These are phyloP conservation scores for Pleurotus citrinopileatus DNA, from an alignment of 768 basidiomycete genomes.

Conservation along the genomic window DNA sequence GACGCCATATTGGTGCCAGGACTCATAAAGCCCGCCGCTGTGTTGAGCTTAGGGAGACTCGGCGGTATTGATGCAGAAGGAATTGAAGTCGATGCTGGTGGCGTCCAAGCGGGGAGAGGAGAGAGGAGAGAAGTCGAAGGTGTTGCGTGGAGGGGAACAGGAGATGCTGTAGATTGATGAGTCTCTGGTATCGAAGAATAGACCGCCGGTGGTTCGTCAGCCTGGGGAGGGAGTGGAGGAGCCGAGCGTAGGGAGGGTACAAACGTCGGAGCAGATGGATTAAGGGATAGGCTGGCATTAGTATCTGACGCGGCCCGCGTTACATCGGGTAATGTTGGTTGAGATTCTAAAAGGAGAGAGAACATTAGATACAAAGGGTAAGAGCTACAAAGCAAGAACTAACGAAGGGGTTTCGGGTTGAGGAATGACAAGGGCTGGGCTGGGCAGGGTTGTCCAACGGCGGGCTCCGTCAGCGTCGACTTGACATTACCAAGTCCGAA, in stretches of 20 bases:
- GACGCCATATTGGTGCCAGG: constrained; percentile 18
- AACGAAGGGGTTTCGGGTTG: not conserved
- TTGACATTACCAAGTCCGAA: not conserved
- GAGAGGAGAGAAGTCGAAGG: not conserved
- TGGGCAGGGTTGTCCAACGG: no score
- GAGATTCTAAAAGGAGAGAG: not conserved
- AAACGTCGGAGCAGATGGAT: constrained; percentile 2
- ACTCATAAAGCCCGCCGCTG: constrained; percentile 7
- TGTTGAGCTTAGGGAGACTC: constrained; percentile 32
- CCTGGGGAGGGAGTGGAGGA: constrained; percentile 30
- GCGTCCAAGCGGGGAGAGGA: constrained; percentile 9
- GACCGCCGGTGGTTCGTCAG: constrained; percentile 5
- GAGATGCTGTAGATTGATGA: not conserved
- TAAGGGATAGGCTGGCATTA: constrained; percentile 16
- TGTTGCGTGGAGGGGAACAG: not conserved
- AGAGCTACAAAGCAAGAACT: no score
- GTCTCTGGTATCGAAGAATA: not conserved
- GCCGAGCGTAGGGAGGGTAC: constrained; percentile 24
- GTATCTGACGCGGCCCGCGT: constrained; percentile 7
- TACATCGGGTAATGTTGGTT: constrained; percentile 10
- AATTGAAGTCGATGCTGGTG: not conserved
- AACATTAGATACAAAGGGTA: no score
- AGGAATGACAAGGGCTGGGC: constrained; percentile 14
- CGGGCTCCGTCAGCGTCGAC: not conserved
- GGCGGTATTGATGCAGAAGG: constrained; percentile 21